Base-by-base conservation (phyloP, 148 eudicot species). In the Amaranthus cruentus region DNA sequence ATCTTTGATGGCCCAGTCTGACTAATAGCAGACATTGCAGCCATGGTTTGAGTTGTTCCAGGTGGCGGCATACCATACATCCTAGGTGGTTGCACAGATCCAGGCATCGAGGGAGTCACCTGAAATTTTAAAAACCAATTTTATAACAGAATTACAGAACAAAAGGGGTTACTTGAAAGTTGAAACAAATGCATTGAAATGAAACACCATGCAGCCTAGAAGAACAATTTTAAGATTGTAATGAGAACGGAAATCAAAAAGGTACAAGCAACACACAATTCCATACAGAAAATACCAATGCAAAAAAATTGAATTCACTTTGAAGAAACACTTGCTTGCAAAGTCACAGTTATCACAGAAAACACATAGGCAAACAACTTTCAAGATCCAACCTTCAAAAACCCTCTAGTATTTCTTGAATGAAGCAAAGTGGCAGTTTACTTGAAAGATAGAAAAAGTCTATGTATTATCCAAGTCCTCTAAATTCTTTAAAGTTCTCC, bases 51-150 rank as follows among this genome's bases (percentile, higher is more conserved):
- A 81, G 83, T 76, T 69, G 91, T 85, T 76, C 77, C 70, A 44
- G 84, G 74, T n/a, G 89, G 92, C 70, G 93, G 90, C 93, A 91
- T 86, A 4, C 93, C 93, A 80, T 78, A 87, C 90, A 87, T 89
- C 73, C 78, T 80, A 12, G 88, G 91, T 47, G 90, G 87, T 76
- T 83, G 96, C 75, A 71, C 81, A 68, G 87, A 79, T 83, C 89
- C 96, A 71, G 97, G 85, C 70, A 84, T 49, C 54, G 89, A 73
- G 53, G 82, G 87, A 76, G 80, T 84, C 71, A 78, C 82, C 97
- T 90, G 81, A 87, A 78, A 61, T 66, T 61, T 84, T 73, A 72
- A 55, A 78, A 74, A 76, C 66, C 50, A 76, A 71, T 68, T 43
- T 55, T 46, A 68, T 48, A 81, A 53, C 55, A 77, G 61, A 58